Evolutionary conservation across 2,329 filamentous ascomycete genomes (phyloP).

Genomic region (Pleurostoma richardsiae): DNA sequence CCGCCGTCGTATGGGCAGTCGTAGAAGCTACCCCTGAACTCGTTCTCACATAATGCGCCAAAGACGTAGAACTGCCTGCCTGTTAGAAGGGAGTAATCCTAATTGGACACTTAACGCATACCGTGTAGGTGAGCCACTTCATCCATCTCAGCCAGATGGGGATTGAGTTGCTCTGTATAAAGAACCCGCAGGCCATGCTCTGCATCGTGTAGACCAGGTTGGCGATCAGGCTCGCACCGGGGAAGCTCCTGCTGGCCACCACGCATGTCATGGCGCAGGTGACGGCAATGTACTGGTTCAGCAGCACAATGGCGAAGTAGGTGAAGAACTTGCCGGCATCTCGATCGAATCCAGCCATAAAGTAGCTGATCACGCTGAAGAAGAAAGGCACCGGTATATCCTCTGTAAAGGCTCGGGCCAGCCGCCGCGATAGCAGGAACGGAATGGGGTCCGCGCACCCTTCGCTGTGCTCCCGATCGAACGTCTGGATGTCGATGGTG

Average conservation of each 20-base stretch:
- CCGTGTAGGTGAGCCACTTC: slow-evolving; percentile 61
- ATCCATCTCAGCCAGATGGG: slow-evolving; percentile 76
- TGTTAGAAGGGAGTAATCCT: slow-evolving; percentile 9
- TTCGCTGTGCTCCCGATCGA: slow-evolving; percentile 71
- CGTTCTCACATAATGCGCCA: slow-evolving; percentile 65
- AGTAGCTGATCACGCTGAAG: slow-evolving; percentile 69
- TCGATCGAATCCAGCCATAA: slow-evolving; percentile 69
- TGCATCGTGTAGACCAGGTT: slow-evolving; percentile 72
- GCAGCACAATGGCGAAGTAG: slow-evolving; percentile 63
- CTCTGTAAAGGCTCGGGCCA: slow-evolving; percentile 65
- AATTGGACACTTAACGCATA: slow-evolving; percentile 13
- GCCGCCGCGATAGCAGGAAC: slow-evolving; percentile 64
- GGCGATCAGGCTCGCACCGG: slow-evolving; percentile 65
- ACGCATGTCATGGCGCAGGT: slow-evolving; percentile 67
- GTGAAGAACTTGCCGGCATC: slow-evolving; percentile 62
- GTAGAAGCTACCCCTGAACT: slow-evolving; percentile 68
- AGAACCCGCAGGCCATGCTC: slow-evolving; percentile 70
- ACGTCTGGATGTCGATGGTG: slow-evolving; percentile 68
- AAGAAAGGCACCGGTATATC: slow-evolving; percentile 68
- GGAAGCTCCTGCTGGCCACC: slow-evolving; percentile 60
- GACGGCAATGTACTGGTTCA: slow-evolving; percentile 70
- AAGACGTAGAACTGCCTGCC: slow-evolving; percentile 60
- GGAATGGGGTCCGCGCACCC: slow-evolving; percentile 65
- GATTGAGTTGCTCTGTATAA: slow-evolving; percentile 68
- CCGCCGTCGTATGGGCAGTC: slow-evolving; percentile 63